These are phyloP conservation scores for Pleurotus pulmonarius DNA, from an alignment of 768 basidiomycete species.

Conservation along the genomic window DNA sequence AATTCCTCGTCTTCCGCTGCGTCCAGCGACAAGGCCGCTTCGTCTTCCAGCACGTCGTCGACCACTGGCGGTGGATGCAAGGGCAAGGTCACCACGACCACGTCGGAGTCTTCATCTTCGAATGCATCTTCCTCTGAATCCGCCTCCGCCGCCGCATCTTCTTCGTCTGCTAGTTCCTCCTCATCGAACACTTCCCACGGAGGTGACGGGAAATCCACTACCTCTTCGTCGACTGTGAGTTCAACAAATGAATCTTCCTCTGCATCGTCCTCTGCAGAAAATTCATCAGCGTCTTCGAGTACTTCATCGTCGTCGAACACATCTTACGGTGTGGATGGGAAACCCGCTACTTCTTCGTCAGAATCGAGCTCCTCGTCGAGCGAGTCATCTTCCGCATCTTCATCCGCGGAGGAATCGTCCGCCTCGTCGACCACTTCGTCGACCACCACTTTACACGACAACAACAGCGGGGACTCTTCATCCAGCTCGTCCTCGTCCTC, in stretches of 20 bases:
- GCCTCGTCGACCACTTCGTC: background rate
- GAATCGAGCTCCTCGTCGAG: background rate
- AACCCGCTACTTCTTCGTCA: background rate
- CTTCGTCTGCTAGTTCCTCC: background rate
- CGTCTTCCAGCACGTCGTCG: background rate
- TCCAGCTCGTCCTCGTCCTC: background rate
- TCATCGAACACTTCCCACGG: background rate
- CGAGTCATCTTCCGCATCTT: background rate
- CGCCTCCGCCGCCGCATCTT: background rate
- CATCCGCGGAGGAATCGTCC: background rate
- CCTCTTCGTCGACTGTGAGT: too few relatives aligned
- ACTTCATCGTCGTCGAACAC: background rate
- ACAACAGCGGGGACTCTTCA: background rate
- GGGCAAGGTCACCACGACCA: background rate
- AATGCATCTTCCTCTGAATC: background rate
- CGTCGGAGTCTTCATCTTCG: background rate
- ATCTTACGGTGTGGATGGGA: background rate
- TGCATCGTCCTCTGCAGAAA: background rate
- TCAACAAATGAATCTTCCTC: background rate
- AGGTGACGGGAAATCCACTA: background rate
- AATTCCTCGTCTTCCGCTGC: background rate
- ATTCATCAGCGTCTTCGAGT: background rate
- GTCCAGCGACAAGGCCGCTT: background rate
- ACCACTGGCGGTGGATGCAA: background rate
- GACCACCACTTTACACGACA: background rate